Conservation (phyloP, 352 stramenopile species). For the Globisporangium mamillatum region DNA sequence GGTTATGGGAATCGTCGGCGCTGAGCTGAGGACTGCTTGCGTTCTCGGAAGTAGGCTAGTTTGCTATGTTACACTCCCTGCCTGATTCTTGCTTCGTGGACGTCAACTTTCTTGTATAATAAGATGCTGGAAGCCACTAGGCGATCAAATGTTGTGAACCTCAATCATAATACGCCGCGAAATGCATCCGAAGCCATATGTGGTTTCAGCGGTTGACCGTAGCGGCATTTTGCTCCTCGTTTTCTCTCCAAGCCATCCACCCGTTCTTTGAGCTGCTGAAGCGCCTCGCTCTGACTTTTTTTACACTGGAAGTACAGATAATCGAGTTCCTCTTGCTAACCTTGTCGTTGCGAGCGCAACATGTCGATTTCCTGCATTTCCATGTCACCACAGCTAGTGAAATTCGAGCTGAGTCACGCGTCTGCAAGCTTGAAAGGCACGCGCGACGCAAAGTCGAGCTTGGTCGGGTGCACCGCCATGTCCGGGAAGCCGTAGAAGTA, state of each 20-base stretch:
- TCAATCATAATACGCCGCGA: too few species aligned
- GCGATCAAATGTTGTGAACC: too few species aligned
- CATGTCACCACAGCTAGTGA: neutral
- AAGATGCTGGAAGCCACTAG: too few species aligned
- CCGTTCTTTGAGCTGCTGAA: neutral
- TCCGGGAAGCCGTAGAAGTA: slow-evolving; percentile 80
- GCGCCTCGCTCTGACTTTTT: neutral
- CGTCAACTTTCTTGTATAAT: too few species aligned
- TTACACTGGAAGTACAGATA: neutral
- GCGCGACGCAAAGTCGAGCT: slow-evolving; percentile 49
- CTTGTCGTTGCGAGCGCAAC: neutral
- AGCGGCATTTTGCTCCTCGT: neutral
- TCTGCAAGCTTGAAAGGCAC: slow-evolving; percentile 58
- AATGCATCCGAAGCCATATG: too few species aligned
- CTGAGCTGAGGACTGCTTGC: too few species aligned
- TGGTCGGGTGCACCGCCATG: slow-evolving; percentile 61
- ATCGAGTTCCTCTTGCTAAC: neutral
- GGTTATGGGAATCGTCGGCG: too few species aligned
- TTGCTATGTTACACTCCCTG: too few species aligned
- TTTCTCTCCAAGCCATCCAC: neutral
- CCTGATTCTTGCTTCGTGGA: too few species aligned
- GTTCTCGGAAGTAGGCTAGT: too few species aligned
- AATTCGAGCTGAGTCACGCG: slow-evolving; percentile 33
- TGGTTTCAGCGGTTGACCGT: neutral
- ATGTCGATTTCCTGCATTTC: neutral